Evolutionary conservation across 352 stramenopile genomes (phyloP), one percentile per base, ranked within the genome.

Genomic region (Vaucheria bursata): DNA sequence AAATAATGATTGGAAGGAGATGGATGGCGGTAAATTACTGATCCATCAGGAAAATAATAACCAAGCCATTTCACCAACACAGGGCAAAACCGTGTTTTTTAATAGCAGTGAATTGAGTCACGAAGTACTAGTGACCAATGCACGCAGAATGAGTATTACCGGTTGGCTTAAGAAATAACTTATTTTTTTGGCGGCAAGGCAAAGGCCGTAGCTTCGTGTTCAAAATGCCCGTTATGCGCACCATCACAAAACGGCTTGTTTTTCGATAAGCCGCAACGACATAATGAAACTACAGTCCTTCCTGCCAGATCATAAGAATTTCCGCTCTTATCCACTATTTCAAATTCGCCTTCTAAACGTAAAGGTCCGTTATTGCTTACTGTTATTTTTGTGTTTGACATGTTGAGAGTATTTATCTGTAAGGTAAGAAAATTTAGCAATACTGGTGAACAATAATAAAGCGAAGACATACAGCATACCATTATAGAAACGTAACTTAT

Each of bases 41-140:
- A 25, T 59, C 12, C 45, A 59, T 59, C 45, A 59, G 12, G 18
- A 18, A 18, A 25, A 59, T 18, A 25, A 25, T 59, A 25, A 59
- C 25, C 45, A 59, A 59, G 25, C 18, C 18, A 59, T 59, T 18
- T 59, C 45, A 59, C 45, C 45, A 18, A 59, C 45, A 59, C 45
- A 59, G 45, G 45, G 45, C 45, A 59, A 59, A 59, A 59, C 45
- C 45, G 25, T 59, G 18, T 59, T 59, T 59, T 59, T 59, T 59
- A 59, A 59, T 18, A 59, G 45, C 45, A 59, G 45, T 25, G 45
- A 59, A 25, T 59, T 59, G 25, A 18, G 18, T 18, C 45, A 59
- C 45, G 12, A 59, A 25, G 45, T 59, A 25, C 25, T 59, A 25
- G 45, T 59, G 25, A 59, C 45, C 18, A 59, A 59, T 25, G 25